Base-by-base conservation (phyloP, 345 rosid species). In the Populus tremula region DNA sequence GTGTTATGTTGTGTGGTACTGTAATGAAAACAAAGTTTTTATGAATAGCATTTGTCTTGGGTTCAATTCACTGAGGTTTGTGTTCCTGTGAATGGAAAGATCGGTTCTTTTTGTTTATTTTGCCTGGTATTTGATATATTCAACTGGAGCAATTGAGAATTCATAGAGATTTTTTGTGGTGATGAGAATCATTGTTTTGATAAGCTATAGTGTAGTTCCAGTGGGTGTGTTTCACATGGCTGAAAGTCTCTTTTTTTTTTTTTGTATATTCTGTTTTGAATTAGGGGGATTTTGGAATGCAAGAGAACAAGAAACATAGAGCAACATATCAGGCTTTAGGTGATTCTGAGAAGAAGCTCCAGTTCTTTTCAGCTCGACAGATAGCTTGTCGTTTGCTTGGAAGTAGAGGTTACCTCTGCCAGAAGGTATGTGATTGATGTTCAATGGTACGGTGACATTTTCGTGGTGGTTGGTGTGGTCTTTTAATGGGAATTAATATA, bases 251-350 rank as follows among this genome's bases (percentile, higher is more conserved):
- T 70, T 35, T 12, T 47, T 38, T 35, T 38, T 0, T 41, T 0
- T 69, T 64, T 27, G 36, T 63, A n/a, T 73, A 20, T 39, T 71
- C 14, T 54, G 16, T 7, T 62, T 49, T 63, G 31, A 76, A 54
- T 76, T 80, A 96, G 99, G 98, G 98, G 56, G 85, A 86, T 66
- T 90, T 91, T 80, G 87, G 85, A 84, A 80, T 87, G 56, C 86
- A 72, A 67, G 99, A 93, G 87, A 96, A 93, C 83, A 96, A 93
- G 88, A 96, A 93, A 70, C 98, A 93, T 81, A 88, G 97, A 85
- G 96, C 92, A 74, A 91, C 83, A 69, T 96, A 96, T 82, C 78
- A 81, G 82, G 91, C 93, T 36, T 86, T 96, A 72, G 91, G 82
- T 76, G 95, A 91, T 75, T 89, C 98, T 16, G 92, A 90, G 77